These are phyloP conservation scores for Peltaster fructicola DNA, from an alignment of 2,329 filamentous ascomycete genomes.

Conservation along the genomic window DNA sequence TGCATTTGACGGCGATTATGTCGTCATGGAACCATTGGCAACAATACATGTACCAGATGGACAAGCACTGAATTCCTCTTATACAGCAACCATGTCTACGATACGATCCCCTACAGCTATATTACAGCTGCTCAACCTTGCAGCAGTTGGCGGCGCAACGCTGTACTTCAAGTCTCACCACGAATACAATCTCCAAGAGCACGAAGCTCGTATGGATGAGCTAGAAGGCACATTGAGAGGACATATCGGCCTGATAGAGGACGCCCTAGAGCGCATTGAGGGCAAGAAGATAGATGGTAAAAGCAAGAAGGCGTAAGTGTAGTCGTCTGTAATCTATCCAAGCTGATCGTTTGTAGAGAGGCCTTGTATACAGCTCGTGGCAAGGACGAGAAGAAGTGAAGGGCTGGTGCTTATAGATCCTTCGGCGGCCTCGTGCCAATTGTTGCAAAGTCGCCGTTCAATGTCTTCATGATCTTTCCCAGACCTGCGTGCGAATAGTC, in stretches of 20 bases:
- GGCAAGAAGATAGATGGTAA: conserved; percentile 21
- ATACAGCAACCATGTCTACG: no score
- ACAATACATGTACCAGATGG: no score
- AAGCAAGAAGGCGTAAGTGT: conserved; percentile 21
- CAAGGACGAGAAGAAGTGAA: conserved; percentile 8
- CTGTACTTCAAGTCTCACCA: conserved; percentile 17
- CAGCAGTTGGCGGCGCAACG: conserved; percentile 7
- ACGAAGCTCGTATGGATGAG: conserved; percentile 31
- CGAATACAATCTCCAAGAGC: conserved; percentile 28
- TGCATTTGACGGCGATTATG: no score
- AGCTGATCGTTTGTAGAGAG: conserved; percentile 4
- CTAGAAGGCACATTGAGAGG: conserved; percentile 30
- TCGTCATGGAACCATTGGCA: no score
- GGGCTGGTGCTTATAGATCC: conserved; percentile 11
- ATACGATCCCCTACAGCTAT: conserved; percentile 7
- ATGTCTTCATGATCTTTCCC: conserved; percentile 30
- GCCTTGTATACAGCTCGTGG: conserved; percentile 7
- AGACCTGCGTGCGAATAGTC: conserved; percentile 30
- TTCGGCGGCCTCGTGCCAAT: conserved; percentile 24
- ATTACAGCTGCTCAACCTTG: conserved; percentile 6
- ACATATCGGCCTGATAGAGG: conserved; percentile 31
- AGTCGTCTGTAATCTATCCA: background rate
- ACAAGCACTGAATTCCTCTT: no score
- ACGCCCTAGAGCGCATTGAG: conserved; percentile 26
- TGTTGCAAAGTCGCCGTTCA: conserved; percentile 32